These are phyloP conservation scores for Fusarium torulosum DNA, from an alignment of 2,329 filamentous ascomycete genomes.

Conservation along the genomic window DNA sequence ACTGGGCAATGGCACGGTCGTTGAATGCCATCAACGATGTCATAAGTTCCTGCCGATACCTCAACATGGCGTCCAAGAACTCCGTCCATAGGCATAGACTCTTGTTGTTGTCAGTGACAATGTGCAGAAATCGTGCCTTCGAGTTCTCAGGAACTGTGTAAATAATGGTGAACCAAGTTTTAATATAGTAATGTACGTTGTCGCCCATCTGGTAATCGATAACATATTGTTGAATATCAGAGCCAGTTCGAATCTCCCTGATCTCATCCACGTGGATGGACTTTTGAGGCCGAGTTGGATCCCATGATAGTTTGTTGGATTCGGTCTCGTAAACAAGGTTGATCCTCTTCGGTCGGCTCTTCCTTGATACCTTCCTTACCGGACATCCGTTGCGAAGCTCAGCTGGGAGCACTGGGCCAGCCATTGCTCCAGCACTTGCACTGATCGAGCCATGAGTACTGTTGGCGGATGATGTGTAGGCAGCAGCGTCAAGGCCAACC, in stretches of 20 bases:
- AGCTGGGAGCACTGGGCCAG: conserved; percentile 80
- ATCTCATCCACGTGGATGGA: conserved; percentile 96
- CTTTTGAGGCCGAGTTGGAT: conserved; percentile 81
- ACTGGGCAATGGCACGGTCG: conserved; percentile 82
- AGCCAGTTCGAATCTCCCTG: conserved; percentile 85
- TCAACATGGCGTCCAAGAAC: conserved; percentile 85
- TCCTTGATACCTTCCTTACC: conserved; percentile 87
- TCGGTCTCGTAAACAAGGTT: conserved; percentile 81
- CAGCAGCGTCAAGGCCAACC: conserved; percentile 57
- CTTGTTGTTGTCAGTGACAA: conserved; percentile 81
- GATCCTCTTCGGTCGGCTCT: conserved; percentile 77
- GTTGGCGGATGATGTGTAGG: conserved; percentile 62
- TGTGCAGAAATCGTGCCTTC: conserved; percentile 88
- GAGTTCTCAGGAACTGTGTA: conserved; percentile 83
- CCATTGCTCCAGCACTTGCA: conserved; percentile 59
- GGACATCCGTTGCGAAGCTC: conserved; percentile 82
- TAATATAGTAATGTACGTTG: conserved; percentile 61
- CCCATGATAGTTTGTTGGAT: conserved; percentile 89
- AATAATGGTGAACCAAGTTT: conserved; percentile 89
- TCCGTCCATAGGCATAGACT: conserved; percentile 84
- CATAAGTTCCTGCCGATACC: conserved; percentile 90
- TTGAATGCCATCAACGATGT: conserved; percentile 87
- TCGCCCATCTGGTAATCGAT: conserved; percentile 82
- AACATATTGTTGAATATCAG: conserved; percentile 88
- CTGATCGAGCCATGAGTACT: conserved; percentile 63